phyloP scores from a whole-genome alignment of 495 filamentous ascomycete species.

The Penicillium maclennaniae region DNA sequence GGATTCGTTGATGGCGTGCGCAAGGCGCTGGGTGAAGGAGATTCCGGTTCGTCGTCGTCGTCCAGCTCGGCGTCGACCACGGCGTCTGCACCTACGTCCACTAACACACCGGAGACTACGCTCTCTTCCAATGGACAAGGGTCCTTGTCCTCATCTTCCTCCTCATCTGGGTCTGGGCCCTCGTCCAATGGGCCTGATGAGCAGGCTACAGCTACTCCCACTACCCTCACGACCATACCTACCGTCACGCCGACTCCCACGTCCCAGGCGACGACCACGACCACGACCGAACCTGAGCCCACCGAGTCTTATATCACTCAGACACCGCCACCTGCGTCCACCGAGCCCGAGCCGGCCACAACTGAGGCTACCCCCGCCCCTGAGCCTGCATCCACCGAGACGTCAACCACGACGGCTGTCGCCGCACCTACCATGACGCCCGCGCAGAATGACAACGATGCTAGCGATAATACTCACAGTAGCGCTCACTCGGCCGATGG shows the following conservation, averaged over 20 bases:
- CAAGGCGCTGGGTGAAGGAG: slow-evolving; percentile 23
- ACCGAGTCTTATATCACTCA: slow-evolving; percentile 3
- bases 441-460: neutral
- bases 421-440: slow-evolving; percentile 8
- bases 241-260: neutral
- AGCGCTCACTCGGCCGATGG: neutral
- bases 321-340: neutral
- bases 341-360: neutral
- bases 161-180: slow-evolving; percentile 26
- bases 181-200: slow-evolving; percentile 23
- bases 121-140: slow-evolving; percentile 25
- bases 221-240: neutral
- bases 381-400: neutral
- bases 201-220: neutral
- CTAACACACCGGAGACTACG: slow-evolving; percentile 28
- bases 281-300: neutral
- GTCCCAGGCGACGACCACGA: neutral
- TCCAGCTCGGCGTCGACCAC: slow-evolving; percentile 29
- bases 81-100: slow-evolving; percentile 28
- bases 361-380: neutral
- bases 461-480: neutral
- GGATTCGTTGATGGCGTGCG: slow-evolving; percentile 51
- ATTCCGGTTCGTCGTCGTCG: slow-evolving; percentile 33
- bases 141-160: slow-evolving; percentile 30
- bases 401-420: neutral